Evolutionary conservation across 2,329 filamentous ascomycete species (phyloP).

Genomic region (Fusarium mexicanum): DNA sequence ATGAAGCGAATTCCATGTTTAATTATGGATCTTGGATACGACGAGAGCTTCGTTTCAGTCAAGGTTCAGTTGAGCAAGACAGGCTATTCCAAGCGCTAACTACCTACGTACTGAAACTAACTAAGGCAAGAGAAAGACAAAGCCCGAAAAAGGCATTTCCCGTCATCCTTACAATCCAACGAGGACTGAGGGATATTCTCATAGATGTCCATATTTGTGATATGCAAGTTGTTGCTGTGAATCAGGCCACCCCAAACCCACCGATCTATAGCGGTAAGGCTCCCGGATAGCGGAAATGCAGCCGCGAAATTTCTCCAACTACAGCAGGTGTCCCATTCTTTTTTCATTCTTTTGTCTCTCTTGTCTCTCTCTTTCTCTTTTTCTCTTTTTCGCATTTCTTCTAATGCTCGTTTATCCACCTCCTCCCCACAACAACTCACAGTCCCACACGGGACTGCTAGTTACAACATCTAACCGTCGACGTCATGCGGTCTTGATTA

Average conservation of each 20-base stretch:
- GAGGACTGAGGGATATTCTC: not conserved
- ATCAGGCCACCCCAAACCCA: slow-evolving; percentile 1
- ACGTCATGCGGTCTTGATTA: slow-evolving; percentile 30
- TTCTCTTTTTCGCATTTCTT: slow-evolving; percentile 3
- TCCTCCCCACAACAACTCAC: slow-evolving; percentile 8
- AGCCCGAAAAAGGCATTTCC: not conserved
- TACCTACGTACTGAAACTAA: not conserved
- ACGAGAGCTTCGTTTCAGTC: not conserved
- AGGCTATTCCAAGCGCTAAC: not conserved
- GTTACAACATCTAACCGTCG: slow-evolving; percentile 17
- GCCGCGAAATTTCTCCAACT: slow-evolving; percentile 2
- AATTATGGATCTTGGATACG: slow-evolving; percentile 28
- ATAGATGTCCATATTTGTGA: not conserved
- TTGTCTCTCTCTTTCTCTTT: not conserved
- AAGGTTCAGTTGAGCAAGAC: not conserved
- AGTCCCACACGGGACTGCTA: not conserved
- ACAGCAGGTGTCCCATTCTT: slow-evolving; percentile 1
- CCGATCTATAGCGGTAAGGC: not conserved
- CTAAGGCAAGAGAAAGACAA: not conserved
- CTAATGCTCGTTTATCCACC: not conserved
- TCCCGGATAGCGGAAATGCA: slow-evolving; percentile 9
- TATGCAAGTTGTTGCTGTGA: not conserved
- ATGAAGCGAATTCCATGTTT: slow-evolving; percentile 10
- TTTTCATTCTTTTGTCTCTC: not conserved
- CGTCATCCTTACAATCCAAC: not conserved